These are phyloP conservation scores for Chimonanthus praecox DNA, from an alignment of 164 flowering plant genomes.

Conservation along the genomic window DNA sequence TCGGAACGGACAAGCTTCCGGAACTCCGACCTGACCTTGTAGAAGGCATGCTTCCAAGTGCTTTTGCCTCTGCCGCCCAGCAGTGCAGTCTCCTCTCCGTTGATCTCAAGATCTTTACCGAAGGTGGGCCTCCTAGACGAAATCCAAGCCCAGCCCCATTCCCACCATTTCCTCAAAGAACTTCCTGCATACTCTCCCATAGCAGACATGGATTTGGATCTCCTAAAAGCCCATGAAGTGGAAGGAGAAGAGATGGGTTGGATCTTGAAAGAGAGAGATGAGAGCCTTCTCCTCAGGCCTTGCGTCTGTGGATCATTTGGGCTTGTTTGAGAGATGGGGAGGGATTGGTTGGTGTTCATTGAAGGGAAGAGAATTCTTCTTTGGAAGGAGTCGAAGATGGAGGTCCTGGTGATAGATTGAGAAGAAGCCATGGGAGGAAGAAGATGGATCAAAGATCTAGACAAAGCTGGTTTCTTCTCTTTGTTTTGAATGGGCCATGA, in stretches of 20 bases:
- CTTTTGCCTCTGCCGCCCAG: conserved; percentile 55
- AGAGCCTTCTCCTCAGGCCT: conserved; percentile 42
- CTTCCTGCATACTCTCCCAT: conserved; percentile 40
- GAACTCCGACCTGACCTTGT: conserved; percentile 53
- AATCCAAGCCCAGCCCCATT: conserved; percentile 71
- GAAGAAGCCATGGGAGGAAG: conserved; percentile 1
- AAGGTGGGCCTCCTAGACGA: conserved; percentile 61
- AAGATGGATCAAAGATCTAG: conserved; percentile 3
- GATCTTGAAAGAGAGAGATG: conserved; percentile 44
- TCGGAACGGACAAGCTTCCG: conserved; percentile 36
- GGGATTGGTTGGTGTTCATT: conserved; percentile 9
- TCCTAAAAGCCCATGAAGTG: conserved; percentile 39
- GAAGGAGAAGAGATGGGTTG: conserved; percentile 36
- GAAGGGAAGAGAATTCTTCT: conserved; percentile 19
- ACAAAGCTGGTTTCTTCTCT: conserved; percentile 27
- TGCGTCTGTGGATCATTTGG: conserved; percentile 11
- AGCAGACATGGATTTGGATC: conserved; percentile 63
- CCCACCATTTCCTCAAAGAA: conserved; percentile 79
- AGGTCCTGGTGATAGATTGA: conserved; percentile 9
- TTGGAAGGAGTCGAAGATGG: conserved; percentile 19
- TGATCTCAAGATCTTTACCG: conserved; percentile 78
- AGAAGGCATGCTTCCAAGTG: conserved; percentile 62
- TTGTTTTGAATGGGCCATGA: conserved; percentile 7
- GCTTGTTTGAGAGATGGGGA: conserved; percentile 24
- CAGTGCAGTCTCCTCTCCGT: conserved; percentile 48